These are phyloP conservation scores for Peterozyma xylosa DNA, from an alignment of 805 yeast species.

Conservation along the genomic window DNA sequence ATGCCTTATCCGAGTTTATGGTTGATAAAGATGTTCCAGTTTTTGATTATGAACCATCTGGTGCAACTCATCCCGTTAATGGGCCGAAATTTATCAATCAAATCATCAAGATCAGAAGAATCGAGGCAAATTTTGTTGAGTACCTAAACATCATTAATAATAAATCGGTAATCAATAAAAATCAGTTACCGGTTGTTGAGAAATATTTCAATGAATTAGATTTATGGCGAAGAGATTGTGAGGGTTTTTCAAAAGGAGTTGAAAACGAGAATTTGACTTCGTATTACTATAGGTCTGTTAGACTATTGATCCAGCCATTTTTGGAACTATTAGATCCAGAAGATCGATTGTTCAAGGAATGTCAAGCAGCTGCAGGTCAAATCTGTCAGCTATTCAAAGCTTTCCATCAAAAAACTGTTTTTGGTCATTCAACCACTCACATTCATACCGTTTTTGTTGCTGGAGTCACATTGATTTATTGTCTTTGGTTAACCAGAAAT, in stretches of 20 bases:
- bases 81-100: slow-evolving; percentile 45
- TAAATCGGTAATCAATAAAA: slow-evolving; percentile 18
- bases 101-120: slow-evolving; percentile 45
- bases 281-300: slow-evolving; percentile 52
- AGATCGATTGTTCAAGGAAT: slow-evolving; percentile 52
- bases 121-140: slow-evolving; percentile 55
- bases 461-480: slow-evolving; percentile 59
- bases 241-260: slow-evolving; percentile 35
- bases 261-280: slow-evolving; percentile 54
- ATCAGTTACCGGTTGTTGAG: slow-evolving; percentile 44
- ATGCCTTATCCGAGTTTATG: slow-evolving; percentile 41
- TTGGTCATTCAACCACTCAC: slow-evolving; percentile 59
- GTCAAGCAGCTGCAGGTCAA: slow-evolving; percentile 69
- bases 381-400: slow-evolving; percentile 57
- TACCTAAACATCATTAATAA: slow-evolving; percentile 32
- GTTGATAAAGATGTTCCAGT: slow-evolving; percentile 42
- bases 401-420: slow-evolving; percentile 53
- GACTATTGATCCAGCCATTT: slow-evolving; percentile 58
- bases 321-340: slow-evolving; percentile 54
- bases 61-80: slow-evolving; percentile 24
- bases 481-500: slow-evolving; percentile 60
- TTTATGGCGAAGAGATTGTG: slow-evolving; percentile 49
- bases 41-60: slow-evolving; percentile 36
- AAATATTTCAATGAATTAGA: slow-evolving; percentile 46
- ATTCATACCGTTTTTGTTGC: slow-evolving; percentile 64